Conservation (phyloP, 2,329 filamentous ascomycete genomes). For the Neopestalotiopsis rosae region DNA sequence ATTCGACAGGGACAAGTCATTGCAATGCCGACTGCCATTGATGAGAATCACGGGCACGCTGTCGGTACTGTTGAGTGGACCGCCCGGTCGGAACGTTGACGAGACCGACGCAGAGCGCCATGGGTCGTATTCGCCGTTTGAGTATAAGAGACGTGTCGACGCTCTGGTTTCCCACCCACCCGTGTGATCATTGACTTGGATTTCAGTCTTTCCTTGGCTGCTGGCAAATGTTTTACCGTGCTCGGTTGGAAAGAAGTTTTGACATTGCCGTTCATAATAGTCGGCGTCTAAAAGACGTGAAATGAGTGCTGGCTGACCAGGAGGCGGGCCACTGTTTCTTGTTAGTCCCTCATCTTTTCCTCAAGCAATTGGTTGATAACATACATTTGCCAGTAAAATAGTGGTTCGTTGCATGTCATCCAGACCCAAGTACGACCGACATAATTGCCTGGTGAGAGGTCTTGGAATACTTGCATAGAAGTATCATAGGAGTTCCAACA, state of each 20-base stretch:
- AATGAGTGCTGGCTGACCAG: conserved; percentile 49
- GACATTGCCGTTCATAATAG: conserved; percentile 63
- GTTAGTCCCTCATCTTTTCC: conserved; percentile 7
- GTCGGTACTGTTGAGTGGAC: conserved; percentile 52
- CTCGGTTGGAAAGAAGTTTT: conserved; percentile 57
- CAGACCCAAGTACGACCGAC: conserved; percentile 62
- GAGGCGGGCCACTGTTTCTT: conserved; percentile 49
- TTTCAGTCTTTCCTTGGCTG: conserved; percentile 48
- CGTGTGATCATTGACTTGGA: conserved; percentile 57
- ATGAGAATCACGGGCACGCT: conserved; percentile 58
- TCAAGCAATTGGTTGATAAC: conserved; percentile 22
- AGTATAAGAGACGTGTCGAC: conserved; percentile 60
- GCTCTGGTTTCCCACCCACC: conserved; percentile 59
- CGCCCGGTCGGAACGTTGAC: conserved; percentile 57
- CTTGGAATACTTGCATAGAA: conserved; percentile 54
- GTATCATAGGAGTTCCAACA: conserved; percentile 61
- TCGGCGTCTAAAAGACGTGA: conserved; percentile 54
- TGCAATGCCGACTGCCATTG: conserved; percentile 59
- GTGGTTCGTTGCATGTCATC: conserved; percentile 69
- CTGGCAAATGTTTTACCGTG: conserved; percentile 56
- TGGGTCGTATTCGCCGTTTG: conserved; percentile 65
- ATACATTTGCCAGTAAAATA: conserved; percentile 60
- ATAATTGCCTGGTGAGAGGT: conserved; percentile 50
- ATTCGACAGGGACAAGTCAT: conserved; percentile 55
- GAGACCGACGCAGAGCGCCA: conserved; percentile 62